Evolutionary conservation across 2,329 filamentous ascomycete genomes (phyloP).

Genomic region (Hymenoscyphus occultus): DNA sequence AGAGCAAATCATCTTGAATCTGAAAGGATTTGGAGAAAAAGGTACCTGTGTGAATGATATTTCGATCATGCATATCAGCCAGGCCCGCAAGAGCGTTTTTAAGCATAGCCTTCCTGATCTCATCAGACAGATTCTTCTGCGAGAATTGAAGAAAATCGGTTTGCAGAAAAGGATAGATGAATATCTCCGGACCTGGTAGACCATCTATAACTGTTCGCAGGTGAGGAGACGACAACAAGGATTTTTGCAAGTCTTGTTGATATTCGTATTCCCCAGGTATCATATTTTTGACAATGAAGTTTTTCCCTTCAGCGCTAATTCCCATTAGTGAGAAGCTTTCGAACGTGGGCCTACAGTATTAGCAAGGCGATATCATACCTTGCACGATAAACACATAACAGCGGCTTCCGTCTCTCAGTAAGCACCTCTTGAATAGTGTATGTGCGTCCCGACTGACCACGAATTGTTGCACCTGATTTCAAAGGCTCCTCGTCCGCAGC

Average conservation of each 20-base stretch:
- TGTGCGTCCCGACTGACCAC: background rate
- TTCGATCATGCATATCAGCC: conserved; percentile 38
- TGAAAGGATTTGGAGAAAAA: background rate
- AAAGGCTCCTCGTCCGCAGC: too few species aligned
- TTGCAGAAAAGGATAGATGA: conserved; percentile 10
- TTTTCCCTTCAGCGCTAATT: background rate
- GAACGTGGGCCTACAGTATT: background rate
- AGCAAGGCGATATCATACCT: background rate
- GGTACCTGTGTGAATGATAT: conserved; percentile 40
- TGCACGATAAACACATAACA: conserved; percentile 10
- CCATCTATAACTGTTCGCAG: conserved; percentile 8
- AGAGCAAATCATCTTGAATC: background rate
- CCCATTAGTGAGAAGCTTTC: background rate
- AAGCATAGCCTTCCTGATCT: conserved; percentile 40
- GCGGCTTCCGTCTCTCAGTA: background rate
- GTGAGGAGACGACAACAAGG: conserved; percentile 3
- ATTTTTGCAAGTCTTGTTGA: conserved; percentile 8
- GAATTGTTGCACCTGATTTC: background rate
- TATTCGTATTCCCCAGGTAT: conserved; percentile 9
- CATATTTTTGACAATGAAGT: conserved; percentile 11
- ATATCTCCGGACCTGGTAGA: conserved; percentile 4
- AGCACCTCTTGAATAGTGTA: conserved; percentile 9
- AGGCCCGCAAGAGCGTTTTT: conserved; percentile 42
- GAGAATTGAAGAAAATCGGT: conserved; percentile 6
- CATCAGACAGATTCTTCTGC: conserved; percentile 6